Conservation (phyloP, 306 rosid species). For the Oemleria cerasiformis region DNA sequence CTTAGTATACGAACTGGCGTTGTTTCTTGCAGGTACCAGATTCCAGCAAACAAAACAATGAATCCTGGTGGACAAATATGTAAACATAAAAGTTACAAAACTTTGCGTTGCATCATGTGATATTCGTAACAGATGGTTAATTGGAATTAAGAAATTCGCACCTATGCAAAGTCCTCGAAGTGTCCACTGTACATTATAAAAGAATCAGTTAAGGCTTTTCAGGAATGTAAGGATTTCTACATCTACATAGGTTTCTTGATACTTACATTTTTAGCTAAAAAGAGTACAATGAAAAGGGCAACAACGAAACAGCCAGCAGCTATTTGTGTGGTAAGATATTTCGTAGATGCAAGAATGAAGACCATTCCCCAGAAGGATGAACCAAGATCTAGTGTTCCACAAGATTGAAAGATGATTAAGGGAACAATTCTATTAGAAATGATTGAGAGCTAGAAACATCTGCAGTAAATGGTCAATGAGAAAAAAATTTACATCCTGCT, state of each 20-base stretch:
- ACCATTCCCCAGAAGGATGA: slow-evolving; percentile 75
- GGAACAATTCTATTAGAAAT: not conserved
- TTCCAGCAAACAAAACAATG: slow-evolving; percentile 49
- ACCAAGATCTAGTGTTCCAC: slow-evolving; percentile 49
- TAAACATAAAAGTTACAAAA: slow-evolving; percentile 1
- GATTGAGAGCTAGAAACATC: slow-evolving; percentile 3
- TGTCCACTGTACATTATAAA: slow-evolving; percentile 48
- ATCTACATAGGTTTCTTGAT: not conserved
- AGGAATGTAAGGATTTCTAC: too few relatives aligned
- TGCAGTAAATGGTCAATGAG: not conserved
- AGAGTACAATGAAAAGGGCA: slow-evolving; percentile 46
- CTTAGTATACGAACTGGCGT: slow-evolving; percentile 51
- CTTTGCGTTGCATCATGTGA: slow-evolving; percentile 4
- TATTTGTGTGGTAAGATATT: slow-evolving; percentile 56
- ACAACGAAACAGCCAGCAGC: slow-evolving; percentile 68
- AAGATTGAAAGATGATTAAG: slow-evolving; percentile 2
- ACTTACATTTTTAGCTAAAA: slow-evolving; percentile 67
- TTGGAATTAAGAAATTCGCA: slow-evolving; percentile 15
- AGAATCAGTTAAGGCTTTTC: too few relatives aligned
- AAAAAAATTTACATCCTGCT: slow-evolving; percentile 54
- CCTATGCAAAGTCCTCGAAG: slow-evolving; percentile 76
- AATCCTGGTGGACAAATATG: slow-evolving; percentile 44
- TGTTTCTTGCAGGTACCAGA: slow-evolving; percentile 66
- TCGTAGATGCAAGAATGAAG: slow-evolving; percentile 64
- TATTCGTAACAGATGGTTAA: not conserved